Percentiles rank a stretch among this genome's conserved stretches.
These are phyloP conservation scores for Euphorbia pulcherrima DNA, from an alignment of 345 rosid species.

Conservation along the genomic window DNA sequence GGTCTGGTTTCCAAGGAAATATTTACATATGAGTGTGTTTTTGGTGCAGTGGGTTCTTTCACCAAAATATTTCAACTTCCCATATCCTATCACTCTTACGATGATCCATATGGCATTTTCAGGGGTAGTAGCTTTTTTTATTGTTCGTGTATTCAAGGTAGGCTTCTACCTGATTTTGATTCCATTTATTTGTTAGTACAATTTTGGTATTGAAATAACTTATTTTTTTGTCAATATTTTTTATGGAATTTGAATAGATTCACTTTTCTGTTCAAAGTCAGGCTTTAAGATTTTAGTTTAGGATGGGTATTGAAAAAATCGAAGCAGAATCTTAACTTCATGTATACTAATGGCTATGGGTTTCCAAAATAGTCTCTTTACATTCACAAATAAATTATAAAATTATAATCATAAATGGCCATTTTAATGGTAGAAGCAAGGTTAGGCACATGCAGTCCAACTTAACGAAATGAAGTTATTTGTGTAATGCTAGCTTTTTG, in stretches of 20 bases:
- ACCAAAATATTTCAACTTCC: slow-evolving; percentile 83
- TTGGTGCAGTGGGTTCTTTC: slow-evolving; percentile 94
- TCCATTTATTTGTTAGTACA: background rate
- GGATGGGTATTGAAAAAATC: too few relatives aligned
- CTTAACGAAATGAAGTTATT: too few relatives aligned
- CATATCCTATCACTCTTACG: slow-evolving; percentile 82
- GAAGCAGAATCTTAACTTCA: background rate
- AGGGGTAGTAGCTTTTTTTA: slow-evolving; percentile 67
- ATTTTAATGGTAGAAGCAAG: too few relatives aligned
- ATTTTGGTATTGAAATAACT: slow-evolving; percentile 6
- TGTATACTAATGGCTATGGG: background rate
- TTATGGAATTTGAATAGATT: background rate
- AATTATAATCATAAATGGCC: too few relatives aligned
- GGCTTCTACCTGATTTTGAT: slow-evolving; percentile 4
- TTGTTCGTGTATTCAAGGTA: slow-evolving; percentile 94
- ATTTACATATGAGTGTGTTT: slow-evolving; percentile 15
- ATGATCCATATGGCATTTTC: slow-evolving; percentile 97
- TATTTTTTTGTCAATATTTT: background rate
- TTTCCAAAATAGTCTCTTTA: too few relatives aligned
- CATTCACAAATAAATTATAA: too few relatives aligned
- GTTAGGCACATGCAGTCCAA: too few relatives aligned
- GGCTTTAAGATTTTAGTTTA: too few relatives aligned
- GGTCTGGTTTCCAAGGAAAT: background rate
- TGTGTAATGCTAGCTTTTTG: background rate
- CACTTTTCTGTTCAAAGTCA: background rate